A percentile compares a stretch with the other conserved stretches of the same genome.
phyloP scores from a whole-genome alignment of 2,329 filamentous ascomycete genomes.

The Penicillium sp. region DNA sequence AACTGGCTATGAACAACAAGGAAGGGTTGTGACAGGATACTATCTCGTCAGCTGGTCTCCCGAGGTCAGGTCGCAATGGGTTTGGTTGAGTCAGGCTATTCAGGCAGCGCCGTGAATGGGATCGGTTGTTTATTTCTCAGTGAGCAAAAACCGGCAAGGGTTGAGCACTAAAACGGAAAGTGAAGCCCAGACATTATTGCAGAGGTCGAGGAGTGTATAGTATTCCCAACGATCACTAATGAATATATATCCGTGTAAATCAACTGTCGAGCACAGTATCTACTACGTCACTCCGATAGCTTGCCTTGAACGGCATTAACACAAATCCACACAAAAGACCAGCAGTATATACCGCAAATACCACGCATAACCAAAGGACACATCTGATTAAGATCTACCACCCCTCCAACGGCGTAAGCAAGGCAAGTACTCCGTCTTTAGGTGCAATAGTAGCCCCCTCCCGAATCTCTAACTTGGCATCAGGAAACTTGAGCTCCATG shows the following conservation, averaged over 20 bases:
- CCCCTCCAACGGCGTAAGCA: constrained; percentile 51
- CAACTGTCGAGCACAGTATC: too few species aligned
- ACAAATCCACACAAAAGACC: not conserved
- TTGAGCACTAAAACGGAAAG: too few species aligned
- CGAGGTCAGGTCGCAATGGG: too few species aligned
- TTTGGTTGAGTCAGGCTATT: too few species aligned
- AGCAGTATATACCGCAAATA: not conserved
- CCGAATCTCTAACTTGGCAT: constrained; percentile 63
- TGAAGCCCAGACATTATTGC: not conserved
- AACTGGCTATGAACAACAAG: not conserved
- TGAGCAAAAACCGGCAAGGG: too few species aligned
- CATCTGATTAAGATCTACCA: constrained; percentile 20
- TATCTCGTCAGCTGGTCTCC: too few species aligned
- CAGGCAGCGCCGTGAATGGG: too few species aligned
- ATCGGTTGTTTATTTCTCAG: too few species aligned
- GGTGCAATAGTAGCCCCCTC: constrained; percentile 71
- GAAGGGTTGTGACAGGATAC: not conserved
- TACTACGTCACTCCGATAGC: not conserved
- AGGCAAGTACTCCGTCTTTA: constrained; percentile 68
- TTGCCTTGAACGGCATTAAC: not conserved
- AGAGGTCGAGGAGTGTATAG: not conserved
- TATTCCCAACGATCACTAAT: not conserved
- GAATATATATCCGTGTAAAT: not conserved
- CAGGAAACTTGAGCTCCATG: constrained; percentile 63
- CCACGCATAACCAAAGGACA: not conserved